Evolutionary conservation across 805 yeast genomes (phyloP).

Genomic region (Schwanniomyces vanrijiae): DNA sequence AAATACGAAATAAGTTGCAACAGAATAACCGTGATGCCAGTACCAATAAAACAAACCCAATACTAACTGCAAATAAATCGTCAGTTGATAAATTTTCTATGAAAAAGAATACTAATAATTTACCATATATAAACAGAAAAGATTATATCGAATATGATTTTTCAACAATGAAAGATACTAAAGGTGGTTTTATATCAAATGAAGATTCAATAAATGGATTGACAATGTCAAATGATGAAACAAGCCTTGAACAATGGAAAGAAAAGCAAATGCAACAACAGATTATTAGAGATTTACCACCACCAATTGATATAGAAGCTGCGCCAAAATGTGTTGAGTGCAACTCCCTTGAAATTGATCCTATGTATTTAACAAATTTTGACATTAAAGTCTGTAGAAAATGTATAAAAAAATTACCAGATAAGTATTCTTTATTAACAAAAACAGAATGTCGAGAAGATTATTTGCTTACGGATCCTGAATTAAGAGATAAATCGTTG

Average conservation of each 20-base stretch:
- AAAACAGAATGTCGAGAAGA: constrained; percentile 95
- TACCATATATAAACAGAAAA: constrained; percentile 47
- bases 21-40: constrained; percentile 38
- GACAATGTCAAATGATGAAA: constrained; percentile 17
- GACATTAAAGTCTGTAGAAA: constrained; percentile 70
- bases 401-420: constrained; percentile 74
- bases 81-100: constrained; percentile 9
- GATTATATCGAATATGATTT: constrained; percentile 86
- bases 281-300: constrained; percentile 55
- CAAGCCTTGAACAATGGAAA: constrained; percentile 46
- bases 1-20: constrained; percentile 34
- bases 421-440: constrained; percentile 86
- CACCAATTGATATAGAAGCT: constrained; percentile 66
- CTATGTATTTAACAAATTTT: constrained; percentile 67
- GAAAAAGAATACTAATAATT: not conserved
- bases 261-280: constrained; percentile 42
- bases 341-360: constrained; percentile 75
- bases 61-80: constrained; percentile 2
- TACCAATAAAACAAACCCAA: not conserved
- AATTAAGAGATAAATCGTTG: constrained; percentile 66
- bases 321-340: constrained; percentile 89
- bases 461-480: constrained; percentile 91
- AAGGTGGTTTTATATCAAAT: constrained; percentile 75
- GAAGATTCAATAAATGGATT: constrained; percentile 17
- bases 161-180: constrained; percentile 83